These are phyloP conservation scores for Letharia columbiana DNA, from an alignment of 495 filamentous ascomycete genomes.

Conservation along the genomic window DNA sequence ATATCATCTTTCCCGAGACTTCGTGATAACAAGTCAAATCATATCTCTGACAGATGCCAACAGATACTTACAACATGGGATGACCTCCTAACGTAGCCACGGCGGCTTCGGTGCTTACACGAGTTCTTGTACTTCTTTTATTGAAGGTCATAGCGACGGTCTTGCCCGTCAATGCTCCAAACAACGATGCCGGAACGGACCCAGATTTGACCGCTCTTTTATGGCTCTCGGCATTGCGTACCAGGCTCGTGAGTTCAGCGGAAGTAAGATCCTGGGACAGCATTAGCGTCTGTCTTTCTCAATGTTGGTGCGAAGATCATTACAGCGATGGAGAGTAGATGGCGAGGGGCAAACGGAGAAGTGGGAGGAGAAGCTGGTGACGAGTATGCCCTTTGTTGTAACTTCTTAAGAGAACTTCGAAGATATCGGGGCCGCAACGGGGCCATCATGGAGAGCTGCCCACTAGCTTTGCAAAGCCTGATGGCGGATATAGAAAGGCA, in stretches of 20 bases:
- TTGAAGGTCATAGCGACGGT: constrained; percentile 93
- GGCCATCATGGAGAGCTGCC: constrained; percentile 3
- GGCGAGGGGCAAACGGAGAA: constrained; percentile 55
- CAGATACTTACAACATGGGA: constrained; percentile 61
- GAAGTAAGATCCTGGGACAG: constrained; percentile 57
- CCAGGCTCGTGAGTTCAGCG: constrained; percentile 67
- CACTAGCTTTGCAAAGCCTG: neutral
- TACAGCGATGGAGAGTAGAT: constrained; percentile 71
- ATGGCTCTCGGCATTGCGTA: constrained; percentile 67
- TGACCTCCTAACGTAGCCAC: constrained; percentile 77
- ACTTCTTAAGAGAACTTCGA: constrained; percentile 8
- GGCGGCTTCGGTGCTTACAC: constrained; percentile 85
- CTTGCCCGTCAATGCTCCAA: constrained; percentile 55
- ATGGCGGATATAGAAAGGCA: too few relatives aligned
- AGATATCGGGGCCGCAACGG: constrained; percentile 1
- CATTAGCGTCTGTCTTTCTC: neutral
- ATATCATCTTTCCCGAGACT: constrained; percentile 82
- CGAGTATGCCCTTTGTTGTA: constrained; percentile 10
- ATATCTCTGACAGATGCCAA: neutral
- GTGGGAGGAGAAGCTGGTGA: constrained; percentile 22
- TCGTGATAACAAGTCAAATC: neutral
- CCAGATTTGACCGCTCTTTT: constrained; percentile 73
- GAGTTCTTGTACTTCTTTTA: constrained; percentile 87
- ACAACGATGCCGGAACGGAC: constrained; percentile 47
- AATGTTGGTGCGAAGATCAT: neutral